Base-by-base conservation (phyloP, 2,329 filamentous ascomycete genomes). In the Bisporella sp. region DNA sequence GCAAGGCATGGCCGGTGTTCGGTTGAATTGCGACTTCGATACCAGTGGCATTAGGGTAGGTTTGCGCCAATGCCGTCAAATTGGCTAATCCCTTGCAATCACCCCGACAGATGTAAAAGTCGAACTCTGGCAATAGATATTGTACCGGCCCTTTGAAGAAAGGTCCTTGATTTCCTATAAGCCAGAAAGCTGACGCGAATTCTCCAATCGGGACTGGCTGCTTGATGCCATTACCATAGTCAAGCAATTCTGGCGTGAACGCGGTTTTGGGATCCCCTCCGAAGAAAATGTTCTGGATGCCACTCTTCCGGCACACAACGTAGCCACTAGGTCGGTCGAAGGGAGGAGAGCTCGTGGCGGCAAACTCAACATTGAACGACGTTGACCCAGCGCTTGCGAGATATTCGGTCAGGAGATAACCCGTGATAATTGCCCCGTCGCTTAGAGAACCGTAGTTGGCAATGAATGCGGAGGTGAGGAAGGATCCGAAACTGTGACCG, bases 401-500 rank as follows among this genome's bases (percentile, higher is more conserved):
- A 45, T 35, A 30, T 45, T 49, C 31, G 41, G 29, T 28, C 29
- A 29, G 39, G 28, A 47, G 37, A 48, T 41, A 47, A 41, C 81
- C 81, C 1, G 80, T 83, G 5, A 85, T 69, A 47, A 82, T 66
- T 41, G 84, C 69, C 37, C 74, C 78, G 54, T 84, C 74, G 41
- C 74, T 78, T 49, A 77, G 68, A 49, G 69, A 59, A 1, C 78
- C 78, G 58, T 78, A 68, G 51, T 68, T 62, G 41, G 71, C 70
- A 9, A 77, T 72, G 29, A 85, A 69, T 46, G 66, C 72, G 64
- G 78, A 81, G 5, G 73, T 76, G 57, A 80, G 76, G 9, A 74
- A 65, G 0, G 79, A 79, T 39, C 82, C 82, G 57, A 81, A 85
- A 0, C 76, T 81, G 68, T 85, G 81, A 11, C 82, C 82, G n/a